phyloP scores from a whole-genome alignment of 192 early-diverging fungal genomes.

The Neocallimastix lanati region DNA sequence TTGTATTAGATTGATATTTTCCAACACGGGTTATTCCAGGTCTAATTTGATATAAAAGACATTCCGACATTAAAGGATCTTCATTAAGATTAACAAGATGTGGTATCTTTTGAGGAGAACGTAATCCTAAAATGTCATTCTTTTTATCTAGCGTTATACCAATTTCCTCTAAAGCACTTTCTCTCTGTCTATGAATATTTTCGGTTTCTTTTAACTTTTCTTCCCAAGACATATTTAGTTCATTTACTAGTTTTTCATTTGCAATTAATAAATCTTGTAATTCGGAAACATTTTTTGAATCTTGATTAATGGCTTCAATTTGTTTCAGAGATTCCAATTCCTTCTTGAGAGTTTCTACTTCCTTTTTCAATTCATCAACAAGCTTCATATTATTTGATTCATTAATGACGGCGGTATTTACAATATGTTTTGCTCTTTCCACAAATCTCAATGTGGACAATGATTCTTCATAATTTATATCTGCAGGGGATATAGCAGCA shows the following conservation, averaged over 20 bases:
- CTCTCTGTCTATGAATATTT: conserved; percentile 49
- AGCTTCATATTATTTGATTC: conserved; percentile 64
- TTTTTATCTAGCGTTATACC: conserved; percentile 47
- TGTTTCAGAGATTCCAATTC: conserved; percentile 28
- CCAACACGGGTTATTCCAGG: conserved; percentile 55
- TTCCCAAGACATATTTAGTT: conserved; percentile 71
- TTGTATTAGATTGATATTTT: conserved; percentile 7
- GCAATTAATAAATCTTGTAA: conserved; percentile 64
- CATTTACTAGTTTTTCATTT: conserved; percentile 68
- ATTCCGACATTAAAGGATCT: conserved; percentile 76
- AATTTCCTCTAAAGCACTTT: conserved; percentile 54
- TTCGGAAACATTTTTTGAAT: conserved; percentile 5
- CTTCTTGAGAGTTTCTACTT: conserved; percentile 43
- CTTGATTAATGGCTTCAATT: conserved; percentile 5
- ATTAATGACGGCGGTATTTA: conserved; percentile 80
- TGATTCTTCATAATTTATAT: conserved; percentile 49
- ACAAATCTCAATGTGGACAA: conserved; percentile 76
- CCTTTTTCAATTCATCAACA: conserved; percentile 66
- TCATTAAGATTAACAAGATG: conserved; percentile 81
- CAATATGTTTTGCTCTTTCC: conserved; percentile 75
- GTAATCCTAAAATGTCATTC: conserved; percentile 48
- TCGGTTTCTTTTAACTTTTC: conserved; percentile 54
- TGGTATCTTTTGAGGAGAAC: conserved; percentile 56
- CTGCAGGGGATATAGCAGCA: conserved; percentile 57
- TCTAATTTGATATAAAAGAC: conserved; percentile 71